These are phyloP conservation scores for Dioscorea cayenensis DNA, from an alignment of 116 monocot species.

Conservation along the genomic window DNA sequence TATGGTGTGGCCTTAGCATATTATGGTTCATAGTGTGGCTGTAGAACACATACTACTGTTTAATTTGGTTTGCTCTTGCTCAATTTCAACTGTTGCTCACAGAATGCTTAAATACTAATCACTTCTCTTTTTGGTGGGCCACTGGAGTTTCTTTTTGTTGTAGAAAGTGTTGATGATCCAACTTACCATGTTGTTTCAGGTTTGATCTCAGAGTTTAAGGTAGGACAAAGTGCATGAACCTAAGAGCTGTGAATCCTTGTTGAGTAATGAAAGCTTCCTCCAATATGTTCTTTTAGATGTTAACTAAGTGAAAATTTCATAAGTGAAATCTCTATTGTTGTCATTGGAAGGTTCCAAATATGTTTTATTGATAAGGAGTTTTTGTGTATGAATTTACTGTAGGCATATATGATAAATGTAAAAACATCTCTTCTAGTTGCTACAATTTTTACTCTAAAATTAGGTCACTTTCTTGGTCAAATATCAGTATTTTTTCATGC, in stretches of 20 bases:
- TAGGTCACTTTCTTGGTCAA: not conserved
- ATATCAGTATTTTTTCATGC: not conserved
- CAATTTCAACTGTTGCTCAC: not conserved
- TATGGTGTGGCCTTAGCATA: too few relatives aligned
- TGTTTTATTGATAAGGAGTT: not conserved
- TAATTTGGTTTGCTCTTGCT: not conserved
- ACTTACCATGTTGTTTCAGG: conserved; percentile 71
- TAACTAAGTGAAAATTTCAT: not conserved
- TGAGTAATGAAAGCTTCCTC: not conserved
- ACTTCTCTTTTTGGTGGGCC: conserved; percentile 99
- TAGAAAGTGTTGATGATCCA: conserved; percentile 91
- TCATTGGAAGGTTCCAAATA: not conserved
- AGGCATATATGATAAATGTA: not conserved
- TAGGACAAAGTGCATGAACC: conserved; percentile 6
- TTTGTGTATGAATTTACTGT: not conserved
- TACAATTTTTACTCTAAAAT: too few relatives aligned
- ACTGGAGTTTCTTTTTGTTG: conserved; percentile 88
- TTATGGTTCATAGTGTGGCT: too few relatives aligned
- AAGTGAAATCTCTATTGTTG: not conserved
- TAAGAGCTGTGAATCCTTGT: not conserved
- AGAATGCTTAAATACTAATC: conserved; percentile 49
- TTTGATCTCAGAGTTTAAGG: conserved; percentile 78
- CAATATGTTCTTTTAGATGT: not conserved
- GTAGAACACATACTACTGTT: not conserved
- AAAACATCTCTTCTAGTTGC: not conserved